phyloP scores from a whole-genome alignment of 1,284 basidiomycete genomes.

The Trichosporon ovoides region DNA sequence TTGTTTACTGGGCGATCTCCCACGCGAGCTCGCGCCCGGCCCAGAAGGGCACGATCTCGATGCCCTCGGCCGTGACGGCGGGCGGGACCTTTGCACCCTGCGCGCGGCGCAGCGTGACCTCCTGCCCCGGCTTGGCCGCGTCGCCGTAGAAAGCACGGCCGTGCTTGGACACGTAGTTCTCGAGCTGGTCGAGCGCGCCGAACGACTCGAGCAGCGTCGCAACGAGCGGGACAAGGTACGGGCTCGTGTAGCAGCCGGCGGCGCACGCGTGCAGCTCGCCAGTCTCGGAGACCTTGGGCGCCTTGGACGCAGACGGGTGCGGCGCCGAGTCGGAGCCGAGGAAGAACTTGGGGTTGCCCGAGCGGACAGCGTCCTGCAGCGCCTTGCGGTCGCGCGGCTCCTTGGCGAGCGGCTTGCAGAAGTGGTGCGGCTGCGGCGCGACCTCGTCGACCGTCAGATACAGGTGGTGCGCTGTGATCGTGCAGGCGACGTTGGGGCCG shows the following conservation, averaged over 20 bases:
- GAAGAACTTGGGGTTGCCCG: conserved; percentile 94
- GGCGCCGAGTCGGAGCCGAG: conserved; percentile 96
- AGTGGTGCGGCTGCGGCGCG: conserved; percentile 93
- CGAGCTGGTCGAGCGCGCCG: conserved; percentile 71
- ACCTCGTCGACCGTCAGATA: conserved; percentile 93
- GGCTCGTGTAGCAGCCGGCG: conserved; percentile 88
- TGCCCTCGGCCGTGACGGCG: conserved; percentile 51
- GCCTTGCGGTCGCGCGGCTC: conserved; percentile 86
- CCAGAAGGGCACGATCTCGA: conserved; percentile 83
- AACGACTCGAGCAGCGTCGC: conserved; percentile 76
- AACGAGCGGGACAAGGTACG: conserved; percentile 79
- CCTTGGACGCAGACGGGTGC: conserved; percentile 76
- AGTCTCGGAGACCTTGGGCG: conserved; percentile 50
- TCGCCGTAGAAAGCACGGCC: conserved; percentile 76
- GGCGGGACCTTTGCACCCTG: conserved; percentile 52
- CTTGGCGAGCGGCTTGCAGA: conserved; percentile 98
- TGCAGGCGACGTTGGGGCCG: conserved; percentile 86
- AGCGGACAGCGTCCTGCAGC: conserved; percentile 69
- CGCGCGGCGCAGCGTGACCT: conserved; percentile 47
- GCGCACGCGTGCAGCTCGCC: conserved; percentile 64
- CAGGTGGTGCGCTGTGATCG: conserved; percentile 96
- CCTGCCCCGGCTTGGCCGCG: conserved; percentile 39
- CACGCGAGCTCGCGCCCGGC: conserved; percentile 76
- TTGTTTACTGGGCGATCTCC: conserved; percentile 60
- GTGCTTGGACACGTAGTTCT: conserved; percentile 68